Evolutionary conservation across 2,329 filamentous ascomycete genomes (phyloP).

Genomic region (Verticillium nonalfalfae): DNA sequence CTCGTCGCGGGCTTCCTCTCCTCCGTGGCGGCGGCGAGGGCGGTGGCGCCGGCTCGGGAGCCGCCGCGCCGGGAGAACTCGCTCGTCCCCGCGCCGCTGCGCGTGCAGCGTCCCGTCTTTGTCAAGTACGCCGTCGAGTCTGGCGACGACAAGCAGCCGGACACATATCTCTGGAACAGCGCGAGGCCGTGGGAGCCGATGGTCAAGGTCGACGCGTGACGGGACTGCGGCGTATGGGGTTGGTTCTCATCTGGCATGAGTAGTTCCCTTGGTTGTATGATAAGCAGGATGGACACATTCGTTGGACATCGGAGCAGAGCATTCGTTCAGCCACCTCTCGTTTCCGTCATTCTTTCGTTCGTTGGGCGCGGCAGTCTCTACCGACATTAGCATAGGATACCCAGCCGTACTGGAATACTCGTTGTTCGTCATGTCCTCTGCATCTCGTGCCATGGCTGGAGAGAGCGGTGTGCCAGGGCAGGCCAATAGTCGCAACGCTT

Average conservation of each 20-base stretch:
- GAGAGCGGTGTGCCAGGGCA: not conserved
- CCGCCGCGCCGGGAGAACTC: not conserved
- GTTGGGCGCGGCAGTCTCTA: not conserved
- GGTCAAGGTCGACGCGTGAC: slow-evolving; percentile 28
- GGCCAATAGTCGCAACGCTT: not conserved
- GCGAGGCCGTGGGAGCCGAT: slow-evolving; percentile 34
- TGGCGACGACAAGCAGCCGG: slow-evolving; percentile 21
- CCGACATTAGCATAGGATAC: not conserved
- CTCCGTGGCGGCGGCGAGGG: slow-evolving; percentile 1
- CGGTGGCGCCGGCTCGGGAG: not conserved
- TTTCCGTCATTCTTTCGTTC: not conserved
- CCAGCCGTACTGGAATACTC: not conserved
- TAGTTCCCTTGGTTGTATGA: not conserved
- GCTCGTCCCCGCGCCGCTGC: slow-evolving; percentile 1
- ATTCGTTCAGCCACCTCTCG: not conserved
- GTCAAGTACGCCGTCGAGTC: slow-evolving; percentile 23
- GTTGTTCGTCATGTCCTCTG: not conserved
- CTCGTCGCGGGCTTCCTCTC: slow-evolving; percentile 25
- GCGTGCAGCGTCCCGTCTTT: slow-evolving; percentile 19
- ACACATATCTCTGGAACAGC: slow-evolving; percentile 34
- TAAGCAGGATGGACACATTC: not conserved
- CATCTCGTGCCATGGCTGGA: not conserved
- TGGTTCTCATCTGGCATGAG: not conserved
- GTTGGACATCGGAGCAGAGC: not conserved
- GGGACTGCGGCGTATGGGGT: not conserved